Base-by-base conservation (phyloP, 2,329 filamentous ascomycete genomes). In the Nothomitra cinnamomea region DNA sequence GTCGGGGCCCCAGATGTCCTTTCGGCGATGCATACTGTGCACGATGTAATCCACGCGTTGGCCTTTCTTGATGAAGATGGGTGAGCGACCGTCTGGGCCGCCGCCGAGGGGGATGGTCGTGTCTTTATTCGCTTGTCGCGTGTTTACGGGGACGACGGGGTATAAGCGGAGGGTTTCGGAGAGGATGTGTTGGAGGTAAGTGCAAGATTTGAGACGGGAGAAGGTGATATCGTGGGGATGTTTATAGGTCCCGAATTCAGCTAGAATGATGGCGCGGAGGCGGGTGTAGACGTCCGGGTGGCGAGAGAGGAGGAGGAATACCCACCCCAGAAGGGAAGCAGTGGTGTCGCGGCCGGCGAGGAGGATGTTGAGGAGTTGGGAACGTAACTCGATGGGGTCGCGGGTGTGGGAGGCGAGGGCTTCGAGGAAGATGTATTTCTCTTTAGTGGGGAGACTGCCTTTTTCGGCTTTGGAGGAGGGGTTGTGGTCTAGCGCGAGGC, bases 231-330 rank as follows among this genome's bases (percentile, higher is more conserved):
- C 61, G 21, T 61, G 61, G 1, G 68, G 64, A 5, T 63, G 58
- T 19, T 61, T 56, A 41, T 62, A 65, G 42, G 70, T 67, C 6
- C 72, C 72, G 38, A 74, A 72, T 1, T 65, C 62, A 13, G 66
- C 62, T 3, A 64, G 43, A 24, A 70, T 60, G 17, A 61, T 61
- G 2, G 53, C 57, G 1, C 69, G 67, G 2, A 74, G 60, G 41
- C 65, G 64, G 3, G 60, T 52, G 59, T 65, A 70, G 6, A 66
- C 62, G 1, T 59, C 51, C 1, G 64, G 66, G 41, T 71, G 59
- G 41, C 66, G 66, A 38, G 70, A 69, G 2, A 75, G 63, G 55
- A 70, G 71, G 55, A 70, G 72, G 52, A 78, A 73, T 0, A 69
- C 66, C 57, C 65, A 65, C n/a, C 61, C 58, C 1, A 68, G 59